Base-by-base conservation (phyloP, 345 rosid genomes). In the Euphorbia lathyris region DNA sequence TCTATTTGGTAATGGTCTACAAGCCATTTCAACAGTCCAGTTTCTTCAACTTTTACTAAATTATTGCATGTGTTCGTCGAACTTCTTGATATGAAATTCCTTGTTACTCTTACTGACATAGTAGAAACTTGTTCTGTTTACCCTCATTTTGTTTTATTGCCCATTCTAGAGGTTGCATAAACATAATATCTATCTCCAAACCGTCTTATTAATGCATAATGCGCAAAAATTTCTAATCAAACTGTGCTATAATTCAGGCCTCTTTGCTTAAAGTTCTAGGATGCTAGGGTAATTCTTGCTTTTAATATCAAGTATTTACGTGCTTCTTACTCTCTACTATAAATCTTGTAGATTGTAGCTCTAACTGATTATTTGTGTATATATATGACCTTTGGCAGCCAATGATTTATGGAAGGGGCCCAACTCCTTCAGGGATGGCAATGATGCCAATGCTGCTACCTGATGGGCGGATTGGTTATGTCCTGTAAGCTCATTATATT, bases 371-470 rank as follows among this genome's bases (percentile, higher is more conserved):
- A 36, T 10, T 58, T 75, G 34, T 71, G 50, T 51, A 30, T 71
- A 36, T 20, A n/a, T 34, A 34, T 34, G 38, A n/a, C 58, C 55
- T 72, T 47, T 67, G 78, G 88, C 92, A 94, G 98, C 93, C 97
- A 20, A 20, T 90, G 83, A 80, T 88, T 77, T 88, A 92, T 68
- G 99, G 96, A 34, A 83, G 88, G 76, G 97, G 90, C 53, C 79
- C 86, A 27, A 69, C 82, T 65, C 88, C 87, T 52, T 76, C 90
- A 58, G 97, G 97, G 61, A 90, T 95, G 99, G 86, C 97, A 29
- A 92, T 95, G 99, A 80, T 90, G 92, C 97, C 97, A 63, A 92
- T 95, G 90, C 86, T 95, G 84, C 78, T 95, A 63, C 99, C 99
- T 22, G 96, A 92, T 77, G 99, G 97, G 66, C 84, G 91, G 75